These are phyloP conservation scores for Cardiosporidium cionae DNA, from an alignment of 169 alveolate genomes.

Conservation along the genomic window DNA sequence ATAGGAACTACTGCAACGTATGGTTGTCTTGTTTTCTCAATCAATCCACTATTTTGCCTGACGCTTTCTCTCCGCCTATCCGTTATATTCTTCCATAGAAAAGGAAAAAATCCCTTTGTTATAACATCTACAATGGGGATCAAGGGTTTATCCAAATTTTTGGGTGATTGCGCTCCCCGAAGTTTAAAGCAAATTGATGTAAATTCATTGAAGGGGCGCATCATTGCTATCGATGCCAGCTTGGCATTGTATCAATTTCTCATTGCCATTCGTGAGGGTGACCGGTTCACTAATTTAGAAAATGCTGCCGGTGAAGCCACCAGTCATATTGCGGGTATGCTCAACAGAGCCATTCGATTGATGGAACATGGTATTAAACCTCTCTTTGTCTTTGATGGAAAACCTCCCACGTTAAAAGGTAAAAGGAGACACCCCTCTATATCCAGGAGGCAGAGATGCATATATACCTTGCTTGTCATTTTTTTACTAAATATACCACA, in stretches of 20 bases:
- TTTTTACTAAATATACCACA: no score
- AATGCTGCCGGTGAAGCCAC: constrained; percentile 87
- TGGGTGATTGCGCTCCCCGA: constrained; percentile 38
- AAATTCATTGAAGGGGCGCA: constrained; percentile 70
- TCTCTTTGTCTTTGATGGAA: constrained; percentile 96
- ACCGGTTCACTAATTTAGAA: constrained; percentile 53
- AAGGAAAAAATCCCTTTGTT: no score
- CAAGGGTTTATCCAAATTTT: constrained; percentile 35
- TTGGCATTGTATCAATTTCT: constrained; percentile 88
- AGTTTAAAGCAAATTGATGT: constrained; percentile 38
- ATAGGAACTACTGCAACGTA: no score
- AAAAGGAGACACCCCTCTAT: no score
- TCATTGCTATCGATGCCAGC: constrained; percentile 89
- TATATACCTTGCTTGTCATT: no score
- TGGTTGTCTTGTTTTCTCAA: no score
- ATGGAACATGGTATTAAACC: constrained; percentile 84
- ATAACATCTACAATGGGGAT: constrained; percentile 35
- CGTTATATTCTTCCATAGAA: no score
- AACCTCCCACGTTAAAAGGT: constrained; percentile 87
- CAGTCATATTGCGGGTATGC: constrained; percentile 78
- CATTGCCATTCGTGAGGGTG: constrained; percentile 76
- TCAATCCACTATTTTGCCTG: no score
- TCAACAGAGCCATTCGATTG: constrained; percentile 63
- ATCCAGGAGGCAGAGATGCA: no score
- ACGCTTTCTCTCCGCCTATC: no score